Conservation (phyloP, 495 filamentous ascomycete genomes). For the Tuber aestivum region DNA sequence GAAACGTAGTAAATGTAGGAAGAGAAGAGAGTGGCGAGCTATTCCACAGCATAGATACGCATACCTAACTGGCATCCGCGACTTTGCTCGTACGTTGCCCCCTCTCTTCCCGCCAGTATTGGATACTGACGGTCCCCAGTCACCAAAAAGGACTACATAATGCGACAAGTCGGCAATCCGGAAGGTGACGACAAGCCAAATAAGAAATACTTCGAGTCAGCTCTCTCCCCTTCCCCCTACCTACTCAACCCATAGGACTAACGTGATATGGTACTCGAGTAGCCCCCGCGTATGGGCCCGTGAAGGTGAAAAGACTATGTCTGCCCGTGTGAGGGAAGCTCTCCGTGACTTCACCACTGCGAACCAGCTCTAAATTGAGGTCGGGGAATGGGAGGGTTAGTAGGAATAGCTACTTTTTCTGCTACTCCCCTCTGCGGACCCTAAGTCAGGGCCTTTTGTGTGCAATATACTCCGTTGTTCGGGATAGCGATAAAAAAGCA, state of each 20-base stretch:
- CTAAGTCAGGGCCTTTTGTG: background rate
- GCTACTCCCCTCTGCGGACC: background rate
- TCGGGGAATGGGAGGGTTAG: conserved; percentile 4
- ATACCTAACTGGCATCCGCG: conserved; percentile 81
- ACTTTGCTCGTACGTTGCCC: conserved; percentile 58
- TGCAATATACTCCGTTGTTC: background rate
- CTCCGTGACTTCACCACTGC: conserved; percentile 88
- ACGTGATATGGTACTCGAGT: conserved; percentile 8
- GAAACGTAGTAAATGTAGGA: too few species aligned
- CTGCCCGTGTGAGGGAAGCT: conserved; percentile 66
- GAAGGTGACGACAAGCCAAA: conserved; percentile 96
- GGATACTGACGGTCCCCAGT: conserved; percentile 37
- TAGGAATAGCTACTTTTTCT: background rate
- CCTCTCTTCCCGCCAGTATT: background rate
- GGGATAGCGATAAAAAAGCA: background rate
- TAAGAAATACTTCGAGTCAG: conserved; percentile 89
- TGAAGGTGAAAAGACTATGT: conserved; percentile 96
- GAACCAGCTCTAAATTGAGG: conserved; percentile 63
- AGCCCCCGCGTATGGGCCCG: conserved; percentile 65
- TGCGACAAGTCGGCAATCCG: conserved; percentile 81
- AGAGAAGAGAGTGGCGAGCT: background rate
- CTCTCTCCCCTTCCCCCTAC: background rate
- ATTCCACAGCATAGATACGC: conserved; percentile 44
- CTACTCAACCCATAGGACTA: background rate
- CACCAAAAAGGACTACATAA: conserved; percentile 90